Conservation (phyloP, 129 eudicot genomes). For the Ambrosia trifida region DNA sequence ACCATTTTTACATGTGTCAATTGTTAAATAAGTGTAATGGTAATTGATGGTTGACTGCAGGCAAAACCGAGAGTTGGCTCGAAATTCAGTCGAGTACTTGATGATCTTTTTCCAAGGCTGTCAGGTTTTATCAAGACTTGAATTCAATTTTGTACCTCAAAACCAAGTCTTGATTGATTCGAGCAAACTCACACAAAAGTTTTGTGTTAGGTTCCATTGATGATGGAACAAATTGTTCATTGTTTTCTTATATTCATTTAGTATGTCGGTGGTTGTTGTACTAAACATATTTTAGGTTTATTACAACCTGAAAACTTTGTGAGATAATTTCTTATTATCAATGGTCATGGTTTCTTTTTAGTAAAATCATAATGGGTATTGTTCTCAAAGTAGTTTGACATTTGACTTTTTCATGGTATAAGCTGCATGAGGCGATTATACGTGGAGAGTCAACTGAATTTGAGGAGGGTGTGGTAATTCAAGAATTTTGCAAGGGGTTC, state of each 20-base stretch:
- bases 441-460: slow-evolving; percentile 71
- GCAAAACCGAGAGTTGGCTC: slow-evolving; percentile 73
- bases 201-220: slow-evolving; percentile 21
- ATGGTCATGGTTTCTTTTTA: background rate
- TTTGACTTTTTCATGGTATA: slow-evolving; percentile 39
- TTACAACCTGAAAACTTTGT: slow-evolving; percentile 7
- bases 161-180: slow-evolving; percentile 47
- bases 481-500: slow-evolving; percentile 73
- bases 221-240: slow-evolving; percentile 19
- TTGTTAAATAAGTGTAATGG: slow-evolving; percentile 9
- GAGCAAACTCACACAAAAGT: slow-evolving; percentile 62
- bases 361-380: background rate
- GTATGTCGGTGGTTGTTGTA: slow-evolving; percentile 14
- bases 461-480: slow-evolving; percentile 63
- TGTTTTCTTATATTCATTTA: slow-evolving; percentile 6
- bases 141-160: slow-evolving; percentile 41
- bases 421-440: slow-evolving; percentile 88
- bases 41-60: slow-evolving; percentile 60
- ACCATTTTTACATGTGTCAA: background rate
- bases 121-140: slow-evolving; percentile 28
- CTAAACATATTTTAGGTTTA: background rate
- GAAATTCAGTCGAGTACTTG: slow-evolving; percentile 62
- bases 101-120: slow-evolving; percentile 38
- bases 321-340: slow-evolving; percentile 8
- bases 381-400: slow-evolving; percentile 17